Conservation (phyloP, 129 eudicot species). For the Helianthus tuberosus region DNA sequence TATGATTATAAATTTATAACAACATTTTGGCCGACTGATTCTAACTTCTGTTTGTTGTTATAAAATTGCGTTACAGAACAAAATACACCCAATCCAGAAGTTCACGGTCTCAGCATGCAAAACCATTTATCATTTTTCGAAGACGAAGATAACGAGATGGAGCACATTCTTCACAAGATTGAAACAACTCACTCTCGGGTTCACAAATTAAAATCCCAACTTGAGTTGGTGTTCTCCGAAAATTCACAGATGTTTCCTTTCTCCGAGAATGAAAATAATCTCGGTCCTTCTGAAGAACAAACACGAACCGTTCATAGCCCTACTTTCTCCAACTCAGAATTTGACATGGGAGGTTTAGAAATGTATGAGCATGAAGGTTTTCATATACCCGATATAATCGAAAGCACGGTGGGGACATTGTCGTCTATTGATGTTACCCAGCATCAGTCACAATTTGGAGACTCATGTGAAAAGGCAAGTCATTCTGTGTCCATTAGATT, state of each 20-base stretch:
- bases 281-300: constrained; percentile 56
- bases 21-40: constrained; percentile 2
- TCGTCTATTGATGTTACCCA: constrained; percentile 75
- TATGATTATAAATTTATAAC: not conserved
- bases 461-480: constrained; percentile 77
- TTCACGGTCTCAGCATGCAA: constrained; percentile 43
- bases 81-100: constrained; percentile 44
- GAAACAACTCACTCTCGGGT: constrained; percentile 70
- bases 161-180: constrained; percentile 66
- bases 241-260: constrained; percentile 62
- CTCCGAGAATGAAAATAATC: constrained; percentile 67
- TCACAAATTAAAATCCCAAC: constrained; percentile 62
- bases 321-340: constrained; percentile 68
- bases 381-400: constrained; percentile 85
- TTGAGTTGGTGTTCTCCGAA: constrained; percentile 56
- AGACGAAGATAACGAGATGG: constrained; percentile 52
- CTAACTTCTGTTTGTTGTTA: constrained; percentile 29
- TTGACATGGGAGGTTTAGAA: constrained; percentile 64
- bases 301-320: constrained; percentile 72
- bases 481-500: not conserved
- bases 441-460: constrained; percentile 61
- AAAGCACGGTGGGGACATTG: constrained; percentile 77
- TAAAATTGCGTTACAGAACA: constrained; percentile 40
- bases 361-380: constrained; percentile 65
- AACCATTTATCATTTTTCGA: constrained; percentile 49